Evolutionary conservation across 257 asterid genomes (phyloP).

Genomic region (Voacanga thouarsii): DNA sequence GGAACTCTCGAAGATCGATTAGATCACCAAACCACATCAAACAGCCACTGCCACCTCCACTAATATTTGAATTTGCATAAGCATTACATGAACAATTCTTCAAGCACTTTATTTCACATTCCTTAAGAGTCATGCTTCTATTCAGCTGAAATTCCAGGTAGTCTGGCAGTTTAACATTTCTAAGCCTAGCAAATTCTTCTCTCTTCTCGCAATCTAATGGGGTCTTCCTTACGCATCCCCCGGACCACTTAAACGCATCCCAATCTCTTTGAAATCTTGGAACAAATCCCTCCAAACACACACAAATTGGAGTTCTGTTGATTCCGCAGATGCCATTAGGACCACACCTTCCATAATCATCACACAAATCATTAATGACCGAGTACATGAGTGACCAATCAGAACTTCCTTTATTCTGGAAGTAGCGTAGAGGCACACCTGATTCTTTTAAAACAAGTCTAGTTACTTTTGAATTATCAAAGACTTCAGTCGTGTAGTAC

Average conservation of each 20-base stretch:
- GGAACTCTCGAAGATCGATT: constrained; percentile 16
- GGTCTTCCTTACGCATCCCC: constrained; percentile 22
- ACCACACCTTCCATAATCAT: constrained; percentile 21
- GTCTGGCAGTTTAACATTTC: no score
- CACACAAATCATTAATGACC: constrained; percentile 18
- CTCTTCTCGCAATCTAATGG: constrained; percentile 10
- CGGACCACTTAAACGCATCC: constrained; percentile 16
- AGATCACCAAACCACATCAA: constrained; percentile 27
- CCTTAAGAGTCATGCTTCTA: constrained; percentile 9
- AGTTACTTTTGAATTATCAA: neutral
- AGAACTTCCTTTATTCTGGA: constrained; percentile 8
- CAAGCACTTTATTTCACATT: constrained; percentile 23
- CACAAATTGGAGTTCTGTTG: no score
- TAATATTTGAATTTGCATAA: constrained; percentile 16
- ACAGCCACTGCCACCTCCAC: constrained; percentile 18
- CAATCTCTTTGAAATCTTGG: constrained; percentile 20
- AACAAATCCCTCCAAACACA: neutral
- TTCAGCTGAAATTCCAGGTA: constrained; percentile 5
- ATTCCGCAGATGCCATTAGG: constrained; percentile 3
- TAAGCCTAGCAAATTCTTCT: constrained; percentile 9
- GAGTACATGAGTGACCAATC: constrained; percentile 8
- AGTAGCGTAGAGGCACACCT: neutral
- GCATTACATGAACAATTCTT: constrained; percentile 26
- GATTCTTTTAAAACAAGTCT: constrained; percentile 1
- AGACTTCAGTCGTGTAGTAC: neutral